These are phyloP conservation scores for Xylaria sp. DNA, from an alignment of 2,329 filamentous ascomycete species.

Conservation along the genomic window DNA sequence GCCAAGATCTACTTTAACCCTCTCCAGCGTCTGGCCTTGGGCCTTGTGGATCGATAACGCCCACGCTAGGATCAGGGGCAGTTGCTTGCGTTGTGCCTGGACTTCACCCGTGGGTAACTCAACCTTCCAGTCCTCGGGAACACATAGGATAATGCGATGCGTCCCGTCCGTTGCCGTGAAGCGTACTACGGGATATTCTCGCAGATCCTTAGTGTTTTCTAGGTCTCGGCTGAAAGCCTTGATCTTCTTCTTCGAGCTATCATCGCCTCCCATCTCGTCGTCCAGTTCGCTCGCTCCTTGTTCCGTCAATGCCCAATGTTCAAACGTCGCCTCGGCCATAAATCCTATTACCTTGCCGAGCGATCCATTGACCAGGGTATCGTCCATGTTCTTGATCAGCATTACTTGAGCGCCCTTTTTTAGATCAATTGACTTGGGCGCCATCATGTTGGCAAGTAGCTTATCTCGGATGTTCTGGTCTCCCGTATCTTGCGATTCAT, in stretches of 20 bases:
- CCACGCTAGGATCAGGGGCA: slow-evolving; percentile 94
- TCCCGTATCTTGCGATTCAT: slow-evolving; percentile 77
- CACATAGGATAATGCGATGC: slow-evolving; percentile 76
- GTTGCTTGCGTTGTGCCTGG: slow-evolving; percentile 81
- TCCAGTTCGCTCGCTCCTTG: slow-evolving; percentile 49
- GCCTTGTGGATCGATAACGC: slow-evolving; percentile 98
- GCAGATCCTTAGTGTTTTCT: slow-evolving; percentile 53
- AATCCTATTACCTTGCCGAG: slow-evolving; percentile 85
- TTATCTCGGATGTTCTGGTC: slow-evolving; percentile 75
- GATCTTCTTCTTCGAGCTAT: slow-evolving; percentile 59
- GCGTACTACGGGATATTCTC: slow-evolving; percentile 80
- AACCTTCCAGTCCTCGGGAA: slow-evolving; percentile 92
- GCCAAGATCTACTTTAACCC: slow-evolving; percentile 92
- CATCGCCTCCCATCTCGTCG: slow-evolving; percentile 48
- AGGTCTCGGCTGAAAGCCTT: slow-evolving; percentile 54
- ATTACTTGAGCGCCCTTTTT: slow-evolving; percentile 97
- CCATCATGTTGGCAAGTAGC: slow-evolving; percentile 89
- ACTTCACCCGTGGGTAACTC: slow-evolving; percentile 95
- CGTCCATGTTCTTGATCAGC: slow-evolving; percentile 99
- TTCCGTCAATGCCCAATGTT: slow-evolving; percentile 36
- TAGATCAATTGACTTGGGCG: slow-evolving; percentile 77
- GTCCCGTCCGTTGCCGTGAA: slow-evolving; percentile 83
- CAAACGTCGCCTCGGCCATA: slow-evolving; percentile 59
- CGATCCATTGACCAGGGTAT: slow-evolving; percentile 90
- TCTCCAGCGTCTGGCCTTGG: slow-evolving; percentile 90